Conservation (phyloP, 2,329 filamentous ascomycete genomes). For the Pseudomassariella vexata region DNA sequence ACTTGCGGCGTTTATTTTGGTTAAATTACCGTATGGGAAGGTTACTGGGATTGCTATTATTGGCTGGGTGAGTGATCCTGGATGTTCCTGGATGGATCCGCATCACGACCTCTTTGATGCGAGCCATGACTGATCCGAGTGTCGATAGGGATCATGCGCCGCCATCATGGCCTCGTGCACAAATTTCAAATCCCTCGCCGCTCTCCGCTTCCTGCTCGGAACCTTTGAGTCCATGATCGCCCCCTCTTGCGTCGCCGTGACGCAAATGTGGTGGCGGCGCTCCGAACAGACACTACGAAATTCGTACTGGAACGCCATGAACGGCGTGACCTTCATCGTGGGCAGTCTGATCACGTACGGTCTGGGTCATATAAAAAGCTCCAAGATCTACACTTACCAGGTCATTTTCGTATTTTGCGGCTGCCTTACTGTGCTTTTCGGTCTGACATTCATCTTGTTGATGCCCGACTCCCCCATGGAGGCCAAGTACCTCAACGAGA, state of each 20-base stretch:
- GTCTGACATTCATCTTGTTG: constrained; percentile 43
- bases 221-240: constrained; percentile 43
- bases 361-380: constrained; percentile 38
- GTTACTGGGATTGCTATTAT: constrained; percentile 45
- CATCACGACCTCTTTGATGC: too few species aligned
- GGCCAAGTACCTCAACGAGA: constrained; percentile 53
- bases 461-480: constrained; percentile 62
- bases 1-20: constrained; percentile 43
- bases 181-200: constrained; percentile 38
- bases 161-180: constrained; percentile 46
- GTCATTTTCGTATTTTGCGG: constrained; percentile 45
- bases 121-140: too few species aligned
- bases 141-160: constrained; percentile 35
- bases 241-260: constrained; percentile 45
- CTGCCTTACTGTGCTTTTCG: constrained; percentile 44
- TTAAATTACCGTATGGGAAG: constrained; percentile 49
- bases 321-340: constrained; percentile 48
- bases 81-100: too few species aligned
- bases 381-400: constrained; percentile 43
- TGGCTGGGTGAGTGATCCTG: constrained; percentile 34
- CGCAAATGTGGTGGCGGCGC: constrained; percentile 49
- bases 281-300: constrained; percentile 44
- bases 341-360: constrained; percentile 51
- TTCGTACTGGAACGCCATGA: constrained; percentile 49
- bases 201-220: constrained; percentile 38